phyloP scores from a whole-genome alignment of 805 yeast genomes.

The Sugiyamaella lignohabitans region DNA sequence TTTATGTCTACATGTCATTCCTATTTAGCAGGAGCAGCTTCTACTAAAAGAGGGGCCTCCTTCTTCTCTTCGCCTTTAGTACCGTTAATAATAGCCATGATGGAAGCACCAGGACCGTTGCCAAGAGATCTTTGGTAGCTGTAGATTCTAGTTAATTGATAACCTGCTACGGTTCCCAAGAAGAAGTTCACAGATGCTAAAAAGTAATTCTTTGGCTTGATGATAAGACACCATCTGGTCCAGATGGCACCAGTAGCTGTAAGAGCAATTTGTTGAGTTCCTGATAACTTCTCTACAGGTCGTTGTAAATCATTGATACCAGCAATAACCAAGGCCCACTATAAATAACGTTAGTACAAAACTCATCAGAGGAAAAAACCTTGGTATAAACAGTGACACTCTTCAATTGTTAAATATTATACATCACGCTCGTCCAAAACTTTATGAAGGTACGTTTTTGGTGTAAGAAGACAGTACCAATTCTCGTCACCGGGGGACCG shows the following conservation, averaged over 20 bases:
- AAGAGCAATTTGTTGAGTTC: slow-evolving; percentile 81
- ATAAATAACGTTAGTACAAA: slow-evolving; percentile 22
- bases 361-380: neutral
- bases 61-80: slow-evolving; percentile 5
- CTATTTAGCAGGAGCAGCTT: no score
- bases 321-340: slow-evolving; percentile 89
- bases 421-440: no score
- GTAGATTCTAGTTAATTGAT: slow-evolving; percentile 67
- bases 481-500: no score
- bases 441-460: no score
- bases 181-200: slow-evolving; percentile 93
- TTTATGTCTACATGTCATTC: no score
- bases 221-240: slow-evolving; percentile 98
- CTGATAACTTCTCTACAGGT: slow-evolving; percentile 88
- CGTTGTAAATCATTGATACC: slow-evolving; percentile 81
- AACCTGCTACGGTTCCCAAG: slow-evolving; percentile 83
- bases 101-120: slow-evolving; percentile 50
- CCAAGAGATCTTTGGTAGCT: slow-evolving; percentile 61
- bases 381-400: no score
- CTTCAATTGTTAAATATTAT: no score
- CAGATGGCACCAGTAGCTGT: slow-evolving; percentile 90
- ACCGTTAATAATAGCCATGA: slow-evolving; percentile 55
- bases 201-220: slow-evolving; percentile 77
- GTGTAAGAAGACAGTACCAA: no score
- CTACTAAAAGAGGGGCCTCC: neutral